Evolutionary conservation across 2,329 filamentous ascomycete species (phyloP).

Genomic region (Aspergillus transmontanensis): DNA sequence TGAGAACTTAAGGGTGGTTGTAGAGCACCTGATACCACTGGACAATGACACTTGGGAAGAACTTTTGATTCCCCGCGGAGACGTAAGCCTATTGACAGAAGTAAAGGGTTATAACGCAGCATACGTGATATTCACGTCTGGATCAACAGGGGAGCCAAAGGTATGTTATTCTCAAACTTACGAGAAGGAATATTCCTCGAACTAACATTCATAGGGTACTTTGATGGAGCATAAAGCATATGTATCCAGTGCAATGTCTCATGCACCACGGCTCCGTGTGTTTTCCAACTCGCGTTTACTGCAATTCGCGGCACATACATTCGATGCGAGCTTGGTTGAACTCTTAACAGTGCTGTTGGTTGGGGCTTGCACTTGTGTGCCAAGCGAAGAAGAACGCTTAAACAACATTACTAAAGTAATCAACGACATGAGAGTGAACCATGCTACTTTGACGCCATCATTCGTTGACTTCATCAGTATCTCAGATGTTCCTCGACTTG

Average conservation of each 20-base stretch:
- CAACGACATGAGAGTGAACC: constrained; percentile 55
- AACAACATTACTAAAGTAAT: constrained; percentile 55
- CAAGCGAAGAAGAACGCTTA: constrained; percentile 52
- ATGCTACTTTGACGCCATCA: constrained; percentile 62
- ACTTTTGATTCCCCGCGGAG: constrained; percentile 21
- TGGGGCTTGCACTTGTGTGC: constrained; percentile 63
- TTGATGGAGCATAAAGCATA: constrained; percentile 64
- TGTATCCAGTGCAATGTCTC: constrained; percentile 56
- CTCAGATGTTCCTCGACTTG: constrained; percentile 46
- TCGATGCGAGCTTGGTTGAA: constrained; percentile 59
- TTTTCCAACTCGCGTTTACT: constrained; percentile 57
- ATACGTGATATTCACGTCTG: constrained; percentile 64
- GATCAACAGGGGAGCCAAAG: constrained; percentile 59
- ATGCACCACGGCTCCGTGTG: constrained; percentile 55
- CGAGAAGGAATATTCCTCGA: neutral
- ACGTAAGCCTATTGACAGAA: constrained; percentile 22
- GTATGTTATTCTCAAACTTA: constrained; percentile 21
- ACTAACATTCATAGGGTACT: constrained; percentile 51
- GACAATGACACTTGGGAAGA: constrained; percentile 28
- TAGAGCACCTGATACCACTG: constrained; percentile 31
- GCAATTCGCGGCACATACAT: constrained; percentile 59
- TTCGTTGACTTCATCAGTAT: constrained; percentile 54
- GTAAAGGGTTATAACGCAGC: constrained; percentile 38
- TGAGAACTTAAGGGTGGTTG: constrained; percentile 24
- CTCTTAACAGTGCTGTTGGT: constrained; percentile 56